Conservation (phyloP, 139 green algal species). For the Yamagishiella unicocca region DNA sequence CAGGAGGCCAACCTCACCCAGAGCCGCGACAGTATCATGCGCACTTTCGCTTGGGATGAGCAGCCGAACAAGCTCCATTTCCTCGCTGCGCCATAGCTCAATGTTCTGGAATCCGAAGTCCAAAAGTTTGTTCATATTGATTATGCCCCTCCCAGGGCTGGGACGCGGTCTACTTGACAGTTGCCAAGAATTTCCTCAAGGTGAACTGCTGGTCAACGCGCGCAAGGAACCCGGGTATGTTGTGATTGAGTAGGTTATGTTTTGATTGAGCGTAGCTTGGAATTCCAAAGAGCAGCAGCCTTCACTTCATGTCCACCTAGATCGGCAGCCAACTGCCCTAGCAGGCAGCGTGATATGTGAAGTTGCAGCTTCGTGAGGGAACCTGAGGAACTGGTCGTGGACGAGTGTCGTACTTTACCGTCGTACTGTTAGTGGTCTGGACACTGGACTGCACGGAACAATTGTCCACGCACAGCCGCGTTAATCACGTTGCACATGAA, state of each 20-base stretch:
- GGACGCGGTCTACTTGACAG: not conserved
- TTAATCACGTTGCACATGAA: no score
- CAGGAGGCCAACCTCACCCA: constrained; percentile 90
- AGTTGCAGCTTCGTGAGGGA: no score
- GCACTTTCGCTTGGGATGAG: constrained; percentile 95
- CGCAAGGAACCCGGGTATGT: not conserved
- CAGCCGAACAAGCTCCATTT: constrained; percentile 97
- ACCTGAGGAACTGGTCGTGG: no score
- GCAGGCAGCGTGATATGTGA: no score
- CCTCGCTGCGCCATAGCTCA: constrained; percentile 85
- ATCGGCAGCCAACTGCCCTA: not conserved
- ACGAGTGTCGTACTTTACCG: no score
- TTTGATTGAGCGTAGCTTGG: not conserved
- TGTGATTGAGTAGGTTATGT: not conserved
- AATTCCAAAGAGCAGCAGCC: not conserved
- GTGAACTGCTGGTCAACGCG: not conserved
- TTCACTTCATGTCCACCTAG: not conserved
- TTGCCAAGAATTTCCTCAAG: not conserved
- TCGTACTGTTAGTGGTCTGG: no score
- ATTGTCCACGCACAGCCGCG: no score
- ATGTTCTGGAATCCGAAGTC: constrained; percentile 68
- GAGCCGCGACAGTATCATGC: constrained; percentile 87
- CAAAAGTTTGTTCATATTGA: constrained; percentile 26
- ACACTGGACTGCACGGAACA: no score
- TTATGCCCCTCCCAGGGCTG: not conserved